Conservation (phyloP, 495 filamentous ascomycete genomes). For the Penicillium paxilli region DNA sequence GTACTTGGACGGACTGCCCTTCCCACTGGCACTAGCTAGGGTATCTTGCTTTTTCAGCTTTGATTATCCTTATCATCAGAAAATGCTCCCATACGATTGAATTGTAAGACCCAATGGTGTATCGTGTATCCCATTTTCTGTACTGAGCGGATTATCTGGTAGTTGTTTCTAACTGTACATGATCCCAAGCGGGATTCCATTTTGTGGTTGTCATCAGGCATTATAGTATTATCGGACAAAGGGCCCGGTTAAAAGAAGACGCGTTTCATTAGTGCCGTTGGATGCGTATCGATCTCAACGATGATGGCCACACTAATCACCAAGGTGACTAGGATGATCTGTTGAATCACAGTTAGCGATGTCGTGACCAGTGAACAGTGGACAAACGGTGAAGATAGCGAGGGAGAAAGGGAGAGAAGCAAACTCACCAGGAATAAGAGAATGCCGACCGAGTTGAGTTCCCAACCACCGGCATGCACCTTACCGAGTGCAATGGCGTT, state of each 20-base stretch:
- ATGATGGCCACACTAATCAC: slow-evolving; percentile 31
- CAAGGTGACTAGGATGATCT: slow-evolving; percentile 32
- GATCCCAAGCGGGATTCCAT: not conserved
- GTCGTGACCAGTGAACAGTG: not conserved
- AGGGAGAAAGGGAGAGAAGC: not conserved
- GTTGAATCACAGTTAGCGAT: not conserved
- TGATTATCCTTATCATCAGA: too few species aligned
- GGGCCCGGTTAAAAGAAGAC: not conserved
- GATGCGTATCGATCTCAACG: slow-evolving; percentile 19
- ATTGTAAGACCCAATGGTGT: too few species aligned
- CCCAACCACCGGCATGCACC: slow-evolving; percentile 66
- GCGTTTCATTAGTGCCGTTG: slow-evolving; percentile 5
- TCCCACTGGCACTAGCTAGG: too few species aligned
- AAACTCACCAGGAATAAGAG: slow-evolving; percentile 51
- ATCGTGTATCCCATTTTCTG: not conserved
- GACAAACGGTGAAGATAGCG: not conserved
- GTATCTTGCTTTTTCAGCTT: too few species aligned
- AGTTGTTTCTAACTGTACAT: not conserved
- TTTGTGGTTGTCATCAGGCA: not conserved
- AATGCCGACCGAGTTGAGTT: slow-evolving; percentile 56
- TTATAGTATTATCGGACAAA: not conserved
- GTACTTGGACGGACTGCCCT: too few species aligned
- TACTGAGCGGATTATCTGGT: not conserved
- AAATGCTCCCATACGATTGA: too few species aligned
- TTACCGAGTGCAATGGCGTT: slow-evolving; percentile 64